A percentile compares a stretch with the other conserved stretches of the same genome.
Conservation (phyloP, 768 basidiomycete genomes). For the Lyophyllum shimeji region DNA sequence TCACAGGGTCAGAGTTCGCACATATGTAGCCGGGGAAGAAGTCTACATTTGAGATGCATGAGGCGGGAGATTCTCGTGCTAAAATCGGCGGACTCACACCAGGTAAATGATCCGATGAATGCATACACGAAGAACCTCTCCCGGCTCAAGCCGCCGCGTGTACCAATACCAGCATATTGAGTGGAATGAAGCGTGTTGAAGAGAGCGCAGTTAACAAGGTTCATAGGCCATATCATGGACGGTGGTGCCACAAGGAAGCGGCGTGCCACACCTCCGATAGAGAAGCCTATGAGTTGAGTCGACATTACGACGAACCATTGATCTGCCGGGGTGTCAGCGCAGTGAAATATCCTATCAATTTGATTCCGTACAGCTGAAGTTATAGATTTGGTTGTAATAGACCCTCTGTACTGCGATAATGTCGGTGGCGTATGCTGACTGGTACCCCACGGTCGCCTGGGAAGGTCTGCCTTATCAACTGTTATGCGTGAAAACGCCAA, state of each 20-base stretch:
- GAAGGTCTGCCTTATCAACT: background rate
- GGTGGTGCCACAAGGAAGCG: slow-evolving; percentile 74
- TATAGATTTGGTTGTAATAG: slow-evolving; percentile 61
- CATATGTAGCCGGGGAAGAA: background rate
- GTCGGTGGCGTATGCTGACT: slow-evolving; percentile 70
- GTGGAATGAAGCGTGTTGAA: slow-evolving; percentile 80
- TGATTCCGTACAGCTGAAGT: slow-evolving; percentile 49
- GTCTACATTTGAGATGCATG: background rate
- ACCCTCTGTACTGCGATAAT: slow-evolving; percentile 68
- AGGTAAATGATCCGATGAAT: slow-evolving; percentile 53
- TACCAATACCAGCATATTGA: slow-evolving; percentile 61
- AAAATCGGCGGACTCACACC: slow-evolving; percentile 44
- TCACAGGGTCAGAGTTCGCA: background rate
- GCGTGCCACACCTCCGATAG: slow-evolving; percentile 68
- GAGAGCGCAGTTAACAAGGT: slow-evolving; percentile 66
- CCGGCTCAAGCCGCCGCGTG: slow-evolving; percentile 59
- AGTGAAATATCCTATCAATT: slow-evolving; percentile 2
- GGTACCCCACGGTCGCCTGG: slow-evolving; percentile 59
- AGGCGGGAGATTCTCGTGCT: slow-evolving; percentile 7
- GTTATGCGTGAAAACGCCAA: slow-evolving; percentile 2
- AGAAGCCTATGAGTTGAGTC: slow-evolving; percentile 73
- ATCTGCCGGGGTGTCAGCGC: slow-evolving; percentile 32
- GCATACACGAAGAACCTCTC: slow-evolving; percentile 70
- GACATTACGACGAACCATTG: slow-evolving; percentile 75
- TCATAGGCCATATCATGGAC: slow-evolving; percentile 66